Evolutionary conservation across 192 early-diverging fungal species (phyloP).

Genomic region (Umbelopsis sp.): DNA sequence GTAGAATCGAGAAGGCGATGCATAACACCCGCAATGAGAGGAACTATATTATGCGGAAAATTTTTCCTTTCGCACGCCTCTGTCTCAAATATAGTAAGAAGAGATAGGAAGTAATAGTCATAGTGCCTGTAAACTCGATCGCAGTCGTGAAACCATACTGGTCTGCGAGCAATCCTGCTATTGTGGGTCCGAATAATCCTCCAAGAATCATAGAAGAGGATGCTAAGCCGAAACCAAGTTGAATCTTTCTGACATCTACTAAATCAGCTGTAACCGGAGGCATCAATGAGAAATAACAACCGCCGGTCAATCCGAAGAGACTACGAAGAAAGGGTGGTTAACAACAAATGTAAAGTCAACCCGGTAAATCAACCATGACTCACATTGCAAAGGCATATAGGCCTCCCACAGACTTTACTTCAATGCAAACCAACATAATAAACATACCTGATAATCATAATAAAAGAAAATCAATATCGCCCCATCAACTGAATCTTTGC

Average conservation of each 20-base stretch:
- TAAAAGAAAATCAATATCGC: too few relatives aligned
- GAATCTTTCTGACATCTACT: constrained; percentile 47
- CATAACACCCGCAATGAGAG: too few relatives aligned
- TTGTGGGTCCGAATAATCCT: constrained; percentile 40
- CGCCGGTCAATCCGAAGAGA: constrained; percentile 23
- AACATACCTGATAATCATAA: constrained; percentile 16
- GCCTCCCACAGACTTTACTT: too few relatives aligned
- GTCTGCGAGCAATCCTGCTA: constrained; percentile 25
- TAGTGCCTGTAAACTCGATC: constrained; percentile 36
- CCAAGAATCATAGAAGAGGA: constrained; percentile 39
- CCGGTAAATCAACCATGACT: constrained; percentile 32
- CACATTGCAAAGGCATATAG: background rate
- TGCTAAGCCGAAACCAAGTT: constrained; percentile 39
- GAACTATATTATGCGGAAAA: constrained; percentile 21
- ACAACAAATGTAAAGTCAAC: constrained; percentile 31
- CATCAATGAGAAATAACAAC: constrained; percentile 46
- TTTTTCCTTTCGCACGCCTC: constrained; percentile 20
- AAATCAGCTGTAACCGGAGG: constrained; percentile 51
- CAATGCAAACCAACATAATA: constrained; percentile 40
- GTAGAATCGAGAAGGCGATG: too few relatives aligned
- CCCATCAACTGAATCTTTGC: too few relatives aligned
- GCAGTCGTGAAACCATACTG: constrained; percentile 30
- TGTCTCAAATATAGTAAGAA: constrained; percentile 29
- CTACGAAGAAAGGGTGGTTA: too few relatives aligned
- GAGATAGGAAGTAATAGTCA: constrained; percentile 28